Conservation (phyloP, 768 basidiomycete species). For the Trametes cinnabarina region DNA sequence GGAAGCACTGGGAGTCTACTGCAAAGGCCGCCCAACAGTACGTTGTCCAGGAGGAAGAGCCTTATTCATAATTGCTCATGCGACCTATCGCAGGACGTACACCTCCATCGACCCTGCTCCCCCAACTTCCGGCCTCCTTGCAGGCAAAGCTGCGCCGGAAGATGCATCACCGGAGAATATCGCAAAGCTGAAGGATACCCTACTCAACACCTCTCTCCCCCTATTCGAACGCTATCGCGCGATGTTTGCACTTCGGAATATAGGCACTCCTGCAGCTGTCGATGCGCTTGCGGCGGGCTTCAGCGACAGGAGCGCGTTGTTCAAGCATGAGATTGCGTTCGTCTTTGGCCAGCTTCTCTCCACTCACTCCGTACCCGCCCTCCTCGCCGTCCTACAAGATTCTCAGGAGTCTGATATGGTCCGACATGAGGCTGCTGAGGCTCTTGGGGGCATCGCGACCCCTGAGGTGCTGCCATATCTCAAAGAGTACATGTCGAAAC, state of each 20-base stretch:
- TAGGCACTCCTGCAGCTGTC: conserved; percentile 81
- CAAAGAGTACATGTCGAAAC: conserved; percentile 76
- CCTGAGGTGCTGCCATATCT: conserved; percentile 87
- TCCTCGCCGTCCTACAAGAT: conserved; percentile 76
- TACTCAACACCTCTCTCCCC: conserved; percentile 65
- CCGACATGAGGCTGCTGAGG: conserved; percentile 97
- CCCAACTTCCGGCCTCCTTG: conserved; percentile 61
- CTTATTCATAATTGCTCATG: background rate
- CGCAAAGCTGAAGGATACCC: conserved; percentile 50
- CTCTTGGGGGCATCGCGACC: conserved; percentile 94
- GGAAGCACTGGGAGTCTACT: conserved; percentile 35
- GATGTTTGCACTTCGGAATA: conserved; percentile 96
- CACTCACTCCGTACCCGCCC: conserved; percentile 80
- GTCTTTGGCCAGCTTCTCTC: conserved; percentile 96
- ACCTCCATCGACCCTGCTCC: conserved; percentile 91
- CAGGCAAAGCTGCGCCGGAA: conserved; percentile 51
- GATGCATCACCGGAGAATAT: conserved; percentile 50
- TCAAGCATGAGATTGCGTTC: conserved; percentile 99
- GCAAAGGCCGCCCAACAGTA: conserved; percentile 14
- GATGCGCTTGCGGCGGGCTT: conserved; percentile 92
- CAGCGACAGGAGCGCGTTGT: conserved; percentile 81
- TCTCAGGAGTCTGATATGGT: conserved; percentile 89
- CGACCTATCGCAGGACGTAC: conserved; percentile 48
- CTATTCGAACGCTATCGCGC: conserved; percentile 95
- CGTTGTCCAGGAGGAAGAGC: too few relatives aligned